Base-by-base conservation (phyloP, 2,329 filamentous ascomycete genomes). In the Fusarium tanahbumbuense region DNA sequence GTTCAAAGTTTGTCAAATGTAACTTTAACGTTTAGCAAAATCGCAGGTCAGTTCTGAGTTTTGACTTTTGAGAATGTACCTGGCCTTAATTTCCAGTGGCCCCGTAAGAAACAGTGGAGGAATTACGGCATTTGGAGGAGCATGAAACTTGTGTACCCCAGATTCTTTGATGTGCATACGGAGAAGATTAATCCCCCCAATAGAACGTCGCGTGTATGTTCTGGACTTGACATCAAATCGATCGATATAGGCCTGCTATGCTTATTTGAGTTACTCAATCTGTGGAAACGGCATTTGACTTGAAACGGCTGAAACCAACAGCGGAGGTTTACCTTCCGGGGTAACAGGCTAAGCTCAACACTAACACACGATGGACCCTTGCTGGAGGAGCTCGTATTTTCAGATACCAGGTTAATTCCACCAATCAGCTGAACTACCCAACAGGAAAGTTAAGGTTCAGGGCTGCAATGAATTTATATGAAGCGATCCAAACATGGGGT, bases 271-370 rank as follows among this genome's bases (percentile, higher is more conserved):
- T 52, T 50, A 56, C 22, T 13, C 8, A 15, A 15, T 22, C 22
- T 55, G 41, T 28, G 37, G 23, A 25, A 34, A 34, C 20, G 20
- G 48, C 46, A 53, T 7, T 37, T n/a, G 27, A 56, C 34, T 56
- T 68, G 62, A 64, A 70, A 64, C 63, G 57, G 52, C 45, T 64
- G 67, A 68, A 71, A 71, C 67, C 30, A 47, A 62, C 32, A 30
- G n/a, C 67, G 67, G 67, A 70, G 22, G 37, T 15, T 30, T 22
- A 60, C 27, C 20, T 40, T 70, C 67, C 67, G 67, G 23, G 27
- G 48, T 13, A 42, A 8, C 16, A 23, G 7, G 22, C 48, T 40
- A 52, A 52, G 22, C 18, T 22, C 48, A 34, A 52, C 32, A n/a
- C 37, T 27, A n/a, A 41, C 18, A n/a, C 16, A 16, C 16, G 6